These are phyloP conservation scores for Pseudocercospora ulei DNA, from an alignment of 2,329 filamentous ascomycete species.

Conservation along the genomic window DNA sequence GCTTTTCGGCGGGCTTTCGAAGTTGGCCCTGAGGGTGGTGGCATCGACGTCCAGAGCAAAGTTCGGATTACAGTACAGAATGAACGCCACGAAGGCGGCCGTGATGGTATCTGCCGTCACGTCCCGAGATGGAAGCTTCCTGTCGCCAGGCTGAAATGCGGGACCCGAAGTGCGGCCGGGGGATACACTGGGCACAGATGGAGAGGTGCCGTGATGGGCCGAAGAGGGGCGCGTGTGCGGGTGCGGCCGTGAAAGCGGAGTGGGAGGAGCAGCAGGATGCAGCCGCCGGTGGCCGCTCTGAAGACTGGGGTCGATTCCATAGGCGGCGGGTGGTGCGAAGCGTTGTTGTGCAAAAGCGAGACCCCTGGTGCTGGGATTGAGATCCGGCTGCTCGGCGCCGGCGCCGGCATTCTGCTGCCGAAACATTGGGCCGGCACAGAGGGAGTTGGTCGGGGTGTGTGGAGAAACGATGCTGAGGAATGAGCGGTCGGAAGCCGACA, in stretches of 20 bases:
- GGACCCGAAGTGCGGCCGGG: constrained; percentile 11
- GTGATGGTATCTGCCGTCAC: constrained; percentile 64
- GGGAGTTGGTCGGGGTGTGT: too few relatives aligned
- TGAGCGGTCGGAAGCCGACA: too few relatives aligned
- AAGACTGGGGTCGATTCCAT: constrained; percentile 24
- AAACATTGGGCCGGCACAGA: constrained; percentile 21
- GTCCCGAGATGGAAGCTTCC: constrained; percentile 54
- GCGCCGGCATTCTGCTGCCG: constrained; percentile 23
- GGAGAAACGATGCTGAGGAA: too few relatives aligned
- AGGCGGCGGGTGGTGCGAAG: constrained; percentile 24
- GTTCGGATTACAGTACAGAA: constrained; percentile 82
- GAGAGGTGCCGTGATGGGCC: constrained; percentile 20
- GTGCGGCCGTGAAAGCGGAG: constrained; percentile 7
- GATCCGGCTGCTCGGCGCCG: constrained; percentile 23
- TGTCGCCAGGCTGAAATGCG: constrained; percentile 39
- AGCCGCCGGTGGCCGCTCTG: constrained; percentile 23
- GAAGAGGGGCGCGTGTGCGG: constrained; percentile 17
- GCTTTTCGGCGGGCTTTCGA: constrained; percentile 71
- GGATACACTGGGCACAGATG: constrained; percentile 18
- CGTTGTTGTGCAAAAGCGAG: constrained; percentile 22
- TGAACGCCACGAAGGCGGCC: constrained; percentile 72
- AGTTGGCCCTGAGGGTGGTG: constrained; percentile 60
- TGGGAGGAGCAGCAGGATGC: constrained; percentile 13
- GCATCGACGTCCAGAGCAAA: constrained; percentile 63
- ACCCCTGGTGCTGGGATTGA: constrained; percentile 18